These are phyloP conservation scores for Mortierella sp. DNA, from an alignment of 371 early-diverging fungal genomes.

Conservation along the genomic window DNA sequence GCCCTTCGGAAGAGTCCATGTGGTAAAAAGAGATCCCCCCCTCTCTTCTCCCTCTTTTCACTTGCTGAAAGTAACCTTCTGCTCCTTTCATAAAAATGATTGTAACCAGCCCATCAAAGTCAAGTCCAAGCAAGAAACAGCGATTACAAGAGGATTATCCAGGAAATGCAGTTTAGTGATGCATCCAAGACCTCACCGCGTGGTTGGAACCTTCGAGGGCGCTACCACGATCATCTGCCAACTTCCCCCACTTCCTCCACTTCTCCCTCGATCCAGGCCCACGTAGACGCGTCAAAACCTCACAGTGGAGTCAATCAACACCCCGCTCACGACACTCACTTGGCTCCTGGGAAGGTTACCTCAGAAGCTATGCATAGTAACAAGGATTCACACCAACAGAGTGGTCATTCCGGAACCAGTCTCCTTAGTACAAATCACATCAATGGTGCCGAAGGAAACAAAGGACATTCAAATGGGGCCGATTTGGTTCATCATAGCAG, in stretches of 20 bases:
- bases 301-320: neutral
- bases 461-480: too few relatives aligned
- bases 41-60: neutral
- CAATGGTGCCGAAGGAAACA: too few relatives aligned
- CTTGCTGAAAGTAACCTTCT: too few relatives aligned
- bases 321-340: too few relatives aligned
- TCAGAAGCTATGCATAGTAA: too few relatives aligned
- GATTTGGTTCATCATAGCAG: neutral
- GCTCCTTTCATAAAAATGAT: neutral
- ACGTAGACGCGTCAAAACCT: neutral
- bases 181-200: constrained; percentile 39
- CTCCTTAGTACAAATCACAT: too few relatives aligned
- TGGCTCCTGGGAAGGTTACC: too few relatives aligned
- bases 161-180: constrained; percentile 44
- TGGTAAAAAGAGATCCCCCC: too few relatives aligned
- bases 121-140: constrained; percentile 43
- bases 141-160: constrained; percentile 48
- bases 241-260: neutral
- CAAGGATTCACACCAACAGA: too few relatives aligned
- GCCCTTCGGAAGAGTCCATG: neutral
- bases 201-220: constrained; percentile 44
- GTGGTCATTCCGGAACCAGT: too few relatives aligned
- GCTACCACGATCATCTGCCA: constrained; percentile 30
- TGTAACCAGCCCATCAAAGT: constrained; percentile 41
- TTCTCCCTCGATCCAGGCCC: neutral